Evolutionary conservation across 192 early-diverging fungal genomes (phyloP), one percentile per base, ranked within the genome.

Genomic region (Chytriomyces sp.): DNA sequence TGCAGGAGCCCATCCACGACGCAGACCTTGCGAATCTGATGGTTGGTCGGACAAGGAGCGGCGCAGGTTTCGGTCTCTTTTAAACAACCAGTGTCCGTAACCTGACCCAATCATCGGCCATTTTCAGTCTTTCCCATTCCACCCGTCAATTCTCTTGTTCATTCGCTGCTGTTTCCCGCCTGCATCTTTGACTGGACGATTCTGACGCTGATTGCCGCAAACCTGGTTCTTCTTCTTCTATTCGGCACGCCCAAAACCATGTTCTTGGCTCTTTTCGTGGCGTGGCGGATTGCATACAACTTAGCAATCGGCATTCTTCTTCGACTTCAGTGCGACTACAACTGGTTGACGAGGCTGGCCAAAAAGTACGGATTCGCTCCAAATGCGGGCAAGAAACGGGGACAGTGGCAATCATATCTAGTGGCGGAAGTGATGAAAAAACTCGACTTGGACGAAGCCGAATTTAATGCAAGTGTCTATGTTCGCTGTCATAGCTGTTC

Each of bases 231-330:
- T 71, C 88, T 95, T 77, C 93, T 77, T 87, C 91, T 45, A 64
- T 86, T 63, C 82, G 72, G 4, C 71, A 84, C 75, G 68, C 89
- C 85, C 47, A 82, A 64, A 26, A 28, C 35, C 67, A 64, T 93
- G 44, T 94, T 95, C 79, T 61, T 97, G 67, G 78, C 85, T 6
- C 77, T 94, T 16, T 96, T 96, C 82, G 65, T 92, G 7, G 93
- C 94, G 76, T 98, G 96, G 96, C 89, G 97, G 67, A 76, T 89
- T 44, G 87, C 88, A 68, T 97, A 97, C 85, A 95, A 97, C 80
- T 85, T 85, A 6, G 94, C 93, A n/a, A 80, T 98, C 6, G 97
- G 97, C 13, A 86, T 88, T 67, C 80, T 97, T 18, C 83, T 98
- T 59, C 93, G 91, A 73, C 81, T 84, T 65, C 95, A 96, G 48